Conservation (phyloP, 495 filamentous ascomycete genomes). For the Neurospora sp. region DNA sequence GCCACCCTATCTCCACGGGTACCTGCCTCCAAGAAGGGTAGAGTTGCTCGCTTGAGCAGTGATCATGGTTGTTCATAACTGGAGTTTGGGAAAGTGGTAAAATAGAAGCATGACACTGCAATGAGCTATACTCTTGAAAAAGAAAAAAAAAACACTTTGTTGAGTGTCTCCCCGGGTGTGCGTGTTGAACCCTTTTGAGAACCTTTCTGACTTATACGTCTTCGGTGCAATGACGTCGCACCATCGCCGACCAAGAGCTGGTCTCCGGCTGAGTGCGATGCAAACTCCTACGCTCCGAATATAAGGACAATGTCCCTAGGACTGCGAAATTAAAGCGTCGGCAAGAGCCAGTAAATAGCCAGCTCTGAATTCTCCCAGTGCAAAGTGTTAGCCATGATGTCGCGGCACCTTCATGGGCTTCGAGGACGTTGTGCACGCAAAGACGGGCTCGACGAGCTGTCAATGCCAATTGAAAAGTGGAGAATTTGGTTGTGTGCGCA, state of each 20-base stretch:
- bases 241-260: no score
- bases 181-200: neutral
- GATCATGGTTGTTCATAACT: neutral
- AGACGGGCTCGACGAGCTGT: neutral
- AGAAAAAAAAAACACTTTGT: neutral
- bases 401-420: neutral
- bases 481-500: neutral
- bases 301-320: no score
- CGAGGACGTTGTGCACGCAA: neutral
- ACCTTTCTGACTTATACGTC: neutral
- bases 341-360: no score
- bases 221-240: neutral
- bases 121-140: neutral
- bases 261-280: no score
- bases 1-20: no score
- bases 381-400: neutral
- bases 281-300: no score
- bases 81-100: neutral
- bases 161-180: neutral
- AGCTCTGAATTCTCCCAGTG: neutral
- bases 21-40: neutral
- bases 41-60: neutral
- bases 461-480: neutral
- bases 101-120: neutral
- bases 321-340: no score